Conservation (phyloP, 2,329 filamentous ascomycete species). For the Apiospora hydei region DNA sequence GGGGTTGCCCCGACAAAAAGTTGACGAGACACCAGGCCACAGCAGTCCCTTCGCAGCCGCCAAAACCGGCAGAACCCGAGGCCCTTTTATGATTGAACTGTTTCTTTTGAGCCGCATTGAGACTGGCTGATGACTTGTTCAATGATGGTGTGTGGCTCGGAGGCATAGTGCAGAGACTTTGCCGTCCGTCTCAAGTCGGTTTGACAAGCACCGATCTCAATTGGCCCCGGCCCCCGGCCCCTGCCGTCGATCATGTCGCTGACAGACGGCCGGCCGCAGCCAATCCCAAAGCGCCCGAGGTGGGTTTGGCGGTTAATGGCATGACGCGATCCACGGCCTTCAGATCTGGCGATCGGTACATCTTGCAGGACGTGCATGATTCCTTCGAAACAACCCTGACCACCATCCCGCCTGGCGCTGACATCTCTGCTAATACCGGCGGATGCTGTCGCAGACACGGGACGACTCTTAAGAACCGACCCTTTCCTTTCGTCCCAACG, state of each 20-base stretch:
- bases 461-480: neutral
- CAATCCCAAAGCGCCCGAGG: neutral
- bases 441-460: neutral
- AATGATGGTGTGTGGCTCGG: neutral
- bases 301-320: constrained; percentile 4
- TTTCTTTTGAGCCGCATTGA: constrained; percentile 9
- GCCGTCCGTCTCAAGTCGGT: constrained; percentile 18
- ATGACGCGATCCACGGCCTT: neutral
- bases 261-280: neutral
- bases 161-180: neutral
- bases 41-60: neutral
- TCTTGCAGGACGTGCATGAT: neutral
- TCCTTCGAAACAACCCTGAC: neutral
- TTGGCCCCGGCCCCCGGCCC: neutral
- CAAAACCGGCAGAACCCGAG: neutral
- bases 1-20: neutral
- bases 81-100: neutral
- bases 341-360: neutral
- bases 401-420: neutral
- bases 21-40: neutral
- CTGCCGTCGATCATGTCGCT: neutral
- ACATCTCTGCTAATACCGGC: neutral
- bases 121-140: neutral
- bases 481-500: neutral
- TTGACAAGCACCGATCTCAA: neutral